Evolutionary conservation across 2,329 filamentous ascomycete genomes (phyloP), one percentile per base, ranked within the genome.

Genomic region (Metarhizium album): DNA sequence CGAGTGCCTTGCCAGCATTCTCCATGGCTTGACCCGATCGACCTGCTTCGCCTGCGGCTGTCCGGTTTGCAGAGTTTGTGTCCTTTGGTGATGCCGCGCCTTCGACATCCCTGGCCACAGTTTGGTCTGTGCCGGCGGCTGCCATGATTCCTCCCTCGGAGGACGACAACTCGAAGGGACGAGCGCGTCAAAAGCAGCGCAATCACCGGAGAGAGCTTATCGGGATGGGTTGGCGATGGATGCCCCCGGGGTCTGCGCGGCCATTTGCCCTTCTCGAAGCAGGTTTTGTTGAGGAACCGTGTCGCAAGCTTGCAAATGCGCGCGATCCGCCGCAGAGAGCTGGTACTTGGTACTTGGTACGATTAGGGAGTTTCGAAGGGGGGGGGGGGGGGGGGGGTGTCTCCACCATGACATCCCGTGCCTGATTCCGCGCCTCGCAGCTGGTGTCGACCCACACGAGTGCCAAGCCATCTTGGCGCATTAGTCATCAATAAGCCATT

Each of bases 1-100:
- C 70, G 54, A 79, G 69, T 2, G 73, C 65, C 51, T 67, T 61
- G 54, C 67, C 70, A 53, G 63, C 66, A 24, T 68, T 63, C n/a
- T 63, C 61, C 35, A 58, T 57, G 31, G 61, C 53, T 45, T 63
- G 33, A 16, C 33, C 33, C 14, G 33, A 13, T n/a, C 14, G 57
- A 42, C 33, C 33, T 11, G 33, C 33, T n/a, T 35, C 57, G 40
- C 54, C 57, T 29, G 57, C 53, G 11, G 58, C 58, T 20, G 57
- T 53, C 23, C 59, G 55, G 47, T 60, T 56, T 20, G 68, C 63
- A 42, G 58, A 51, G 29, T 48, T 57, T 51, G 55, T 56, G 45
- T 60, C 52, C 49, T 58, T 62, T 49, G 64, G 64, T 20, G 64
- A 65, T 43, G 59, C 54, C 23, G 53, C 58, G 23, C 59, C 58